Evolutionary conservation across 116 monocot species (phyloP).

Genomic region (Dioscorea cayenensis): DNA sequence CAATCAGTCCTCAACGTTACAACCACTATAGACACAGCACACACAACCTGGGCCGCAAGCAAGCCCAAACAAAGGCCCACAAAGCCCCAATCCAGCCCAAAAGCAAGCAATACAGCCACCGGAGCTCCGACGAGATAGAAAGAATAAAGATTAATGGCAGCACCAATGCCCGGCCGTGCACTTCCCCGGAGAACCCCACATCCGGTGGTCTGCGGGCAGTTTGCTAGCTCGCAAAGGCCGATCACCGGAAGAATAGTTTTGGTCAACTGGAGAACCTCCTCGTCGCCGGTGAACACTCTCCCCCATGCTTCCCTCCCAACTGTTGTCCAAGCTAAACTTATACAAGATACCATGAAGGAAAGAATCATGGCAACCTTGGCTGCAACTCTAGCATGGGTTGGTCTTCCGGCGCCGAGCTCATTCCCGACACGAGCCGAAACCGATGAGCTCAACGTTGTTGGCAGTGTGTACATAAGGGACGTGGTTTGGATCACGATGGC

Average conservation of each 20-base stretch:
- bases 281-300: slow-evolving; percentile 40
- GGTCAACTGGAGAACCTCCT: slow-evolving; percentile 29
- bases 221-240: slow-evolving; percentile 59
- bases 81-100: slow-evolving; percentile 33
- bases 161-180: slow-evolving; percentile 36
- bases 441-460: slow-evolving; percentile 32
- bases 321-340: slow-evolving; percentile 30
- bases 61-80: slow-evolving; percentile 43
- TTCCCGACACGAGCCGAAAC: slow-evolving; percentile 49
- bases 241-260: slow-evolving; percentile 31
- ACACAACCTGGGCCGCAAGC: slow-evolving; percentile 37
- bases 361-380: slow-evolving; percentile 27
- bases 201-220: slow-evolving; percentile 64
- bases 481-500: slow-evolving; percentile 68
- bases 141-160: slow-evolving; percentile 42
- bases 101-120: slow-evolving; percentile 28
- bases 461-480: slow-evolving; percentile 50
- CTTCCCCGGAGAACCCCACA: slow-evolving; percentile 59
- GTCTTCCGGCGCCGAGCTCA: slow-evolving; percentile 62
- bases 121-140: slow-evolving; percentile 62
- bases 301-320: slow-evolving; percentile 35
- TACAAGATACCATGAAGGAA: slow-evolving; percentile 21
- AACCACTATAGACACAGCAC: slow-evolving; percentile 14
- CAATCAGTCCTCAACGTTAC: slow-evolving; percentile 29
- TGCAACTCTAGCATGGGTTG: slow-evolving; percentile 23